Percentiles rank a stretch among this genome's conserved stretches.
phyloP scores from a whole-genome alignment of 2,329 filamentous ascomycete species.

The Aspergillus melleus region DNA sequence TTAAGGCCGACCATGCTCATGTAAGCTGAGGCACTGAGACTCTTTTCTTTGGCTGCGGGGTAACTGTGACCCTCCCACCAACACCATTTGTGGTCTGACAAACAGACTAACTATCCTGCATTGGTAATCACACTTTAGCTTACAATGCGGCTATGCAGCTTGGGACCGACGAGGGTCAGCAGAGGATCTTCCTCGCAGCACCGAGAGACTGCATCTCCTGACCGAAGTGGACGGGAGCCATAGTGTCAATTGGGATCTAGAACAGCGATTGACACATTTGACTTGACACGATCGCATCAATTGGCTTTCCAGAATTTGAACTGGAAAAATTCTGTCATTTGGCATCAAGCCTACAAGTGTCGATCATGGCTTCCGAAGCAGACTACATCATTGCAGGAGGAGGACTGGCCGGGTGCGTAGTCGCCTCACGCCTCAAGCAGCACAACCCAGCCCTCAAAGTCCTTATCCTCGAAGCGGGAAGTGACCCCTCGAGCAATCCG shows the following conservation, averaged over 20 bases:
- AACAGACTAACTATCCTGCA: not conserved
- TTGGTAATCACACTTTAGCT: not conserved
- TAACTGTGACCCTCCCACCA: not conserved
- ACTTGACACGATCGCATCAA: not conserved
- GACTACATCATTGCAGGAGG: not conserved
- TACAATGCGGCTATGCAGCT: not conserved
- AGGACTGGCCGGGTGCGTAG: not conserved
- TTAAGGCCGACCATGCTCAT: too few species aligned
- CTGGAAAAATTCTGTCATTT: not conserved
- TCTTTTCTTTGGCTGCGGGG: not conserved
- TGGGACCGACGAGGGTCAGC: not conserved
- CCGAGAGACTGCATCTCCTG: not conserved
- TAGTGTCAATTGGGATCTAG: not conserved
- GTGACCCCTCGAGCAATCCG: not conserved
- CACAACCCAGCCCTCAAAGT: not conserved
- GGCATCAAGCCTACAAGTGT: not conserved
- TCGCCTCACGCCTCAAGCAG: not conserved
- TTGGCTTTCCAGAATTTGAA: not conserved
- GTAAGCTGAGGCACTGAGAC: too few species aligned
- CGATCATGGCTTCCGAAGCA: not conserved
- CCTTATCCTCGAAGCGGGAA: not conserved
- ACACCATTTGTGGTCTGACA: not conserved
- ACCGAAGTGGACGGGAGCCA: not conserved
- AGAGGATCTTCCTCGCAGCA: not conserved
- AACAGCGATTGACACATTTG: not conserved